These are phyloP conservation scores for Salix purpurea DNA, from an alignment of 345 rosid genomes.

Conservation along the genomic window DNA sequence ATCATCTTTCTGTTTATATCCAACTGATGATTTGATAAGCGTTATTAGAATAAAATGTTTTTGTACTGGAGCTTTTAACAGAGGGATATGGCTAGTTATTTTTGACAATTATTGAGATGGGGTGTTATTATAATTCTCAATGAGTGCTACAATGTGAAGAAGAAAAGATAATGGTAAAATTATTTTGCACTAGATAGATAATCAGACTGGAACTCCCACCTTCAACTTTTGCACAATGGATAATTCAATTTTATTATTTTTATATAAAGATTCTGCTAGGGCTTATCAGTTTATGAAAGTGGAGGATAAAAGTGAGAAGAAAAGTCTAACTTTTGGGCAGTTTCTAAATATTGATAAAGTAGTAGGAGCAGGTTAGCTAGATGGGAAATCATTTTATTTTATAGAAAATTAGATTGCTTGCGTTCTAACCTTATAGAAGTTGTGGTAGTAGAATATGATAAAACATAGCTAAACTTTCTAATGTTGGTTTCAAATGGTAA, in stretches of 20 bases:
- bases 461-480: not conserved
- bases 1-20: not conserved
- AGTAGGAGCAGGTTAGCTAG: not conserved
- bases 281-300: not conserved
- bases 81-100: not conserved
- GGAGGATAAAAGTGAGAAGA: not conserved
- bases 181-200: not conserved
- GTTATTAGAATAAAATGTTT: not conserved
- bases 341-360: not conserved
- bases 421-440: not conserved
- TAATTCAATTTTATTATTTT: too few species aligned
- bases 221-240: too few species aligned
- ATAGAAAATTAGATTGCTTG: not conserved
- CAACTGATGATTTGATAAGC: too few species aligned
- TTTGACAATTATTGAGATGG: not conserved
- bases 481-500: too few species aligned
- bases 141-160: not conserved
- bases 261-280: not conserved
- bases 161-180: not conserved
- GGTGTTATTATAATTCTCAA: not conserved
- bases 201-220: too few species aligned
- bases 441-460: not conserved
- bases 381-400: not conserved
- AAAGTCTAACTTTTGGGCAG: not conserved
- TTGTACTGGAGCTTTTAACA: not conserved